Base-by-base conservation (phyloP, 257 asterid species). In the Coffea eugenioides region DNA sequence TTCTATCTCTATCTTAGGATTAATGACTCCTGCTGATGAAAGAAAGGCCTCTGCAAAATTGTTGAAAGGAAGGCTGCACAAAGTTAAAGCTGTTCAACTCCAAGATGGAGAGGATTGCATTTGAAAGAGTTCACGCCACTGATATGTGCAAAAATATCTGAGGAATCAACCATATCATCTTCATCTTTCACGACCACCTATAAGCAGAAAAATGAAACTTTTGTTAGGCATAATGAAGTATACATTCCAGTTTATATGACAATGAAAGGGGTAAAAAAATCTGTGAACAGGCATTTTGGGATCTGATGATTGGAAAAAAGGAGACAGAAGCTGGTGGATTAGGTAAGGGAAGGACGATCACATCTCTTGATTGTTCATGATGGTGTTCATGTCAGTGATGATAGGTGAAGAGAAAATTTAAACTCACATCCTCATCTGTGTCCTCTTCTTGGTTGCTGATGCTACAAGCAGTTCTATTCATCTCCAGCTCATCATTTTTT, bases 61-160 rank as follows among this genome's bases (percentile, higher is more conserved):
- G 85, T 78, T 43, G 65, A 76, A 70, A 41, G 52, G 45, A 49
- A 6, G 79, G 59, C 18, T 73, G 41, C 64, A 61, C 39, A 31
- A 43, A 59, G n/a, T 3, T 36, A 43, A 39, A 46, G 77, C 39
- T 43, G 56, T 41, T 90, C 87, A 90, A 68, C 86, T 88, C 98
- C 93, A 91, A 71, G 98, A 90, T 91, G 94, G 66, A 90, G 90
- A 18, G 92, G 91, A 78, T 89, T 92, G 89, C 94, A 90, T 81
- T 92, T 92, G 86, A 90, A 94, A 49, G 94, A 90, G 85, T 91
- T 89, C 41, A 94, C 93, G 34, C 94, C 98, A 84, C 90, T 89
- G 27, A 91, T 85, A 73, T 92, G 98, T 74, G 97, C 90, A 78
- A 89, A 84, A 15, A 91, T 90, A 59, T 87, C 93, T 21, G 93